Percentiles rank a stretch among this genome's conserved stretches.
Conservation (phyloP, 148 eudicot genomes). For the Camellia sinensis region DNA sequence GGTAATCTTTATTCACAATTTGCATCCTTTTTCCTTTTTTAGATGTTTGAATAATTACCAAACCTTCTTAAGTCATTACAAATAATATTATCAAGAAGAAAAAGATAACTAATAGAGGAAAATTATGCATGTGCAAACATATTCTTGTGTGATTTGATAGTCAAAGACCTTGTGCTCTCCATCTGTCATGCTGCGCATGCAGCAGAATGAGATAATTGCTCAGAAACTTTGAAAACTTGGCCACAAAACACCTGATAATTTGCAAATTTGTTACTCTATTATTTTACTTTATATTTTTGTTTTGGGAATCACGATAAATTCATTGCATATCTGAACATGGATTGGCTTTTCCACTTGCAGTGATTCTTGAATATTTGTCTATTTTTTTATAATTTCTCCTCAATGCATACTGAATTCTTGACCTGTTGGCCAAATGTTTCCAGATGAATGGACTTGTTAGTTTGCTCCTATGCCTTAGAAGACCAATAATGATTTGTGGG, state of each 20-base stretch:
- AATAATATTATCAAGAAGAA: neutral
- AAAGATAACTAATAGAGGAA: neutral
- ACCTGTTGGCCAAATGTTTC: neutral
- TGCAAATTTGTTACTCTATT: neutral
- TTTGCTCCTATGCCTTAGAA: neutral
- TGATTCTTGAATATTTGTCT: neutral
- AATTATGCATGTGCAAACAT: neutral
- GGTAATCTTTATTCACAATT: conserved; percentile 41
- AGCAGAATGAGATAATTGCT: neutral
- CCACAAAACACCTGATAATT: neutral
- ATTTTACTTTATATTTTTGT: neutral
- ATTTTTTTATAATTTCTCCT: neutral
- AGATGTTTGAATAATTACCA: neutral
- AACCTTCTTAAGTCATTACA: neutral
- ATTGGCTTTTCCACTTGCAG: neutral
- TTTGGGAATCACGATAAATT: too few species aligned
- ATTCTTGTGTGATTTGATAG: neutral
- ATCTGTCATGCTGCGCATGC: neutral
- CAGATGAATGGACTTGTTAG: neutral
- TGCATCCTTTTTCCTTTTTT: neutral
- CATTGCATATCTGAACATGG: too few species aligned
- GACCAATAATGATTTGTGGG: neutral
- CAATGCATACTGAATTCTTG: neutral
- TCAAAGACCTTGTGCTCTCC: neutral
- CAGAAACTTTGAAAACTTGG: neutral